Evolutionary conservation across 441 rosid genomes (phyloP), one percentile per base, ranked within the genome.

Genomic region (Adansonia gregorii): DNA sequence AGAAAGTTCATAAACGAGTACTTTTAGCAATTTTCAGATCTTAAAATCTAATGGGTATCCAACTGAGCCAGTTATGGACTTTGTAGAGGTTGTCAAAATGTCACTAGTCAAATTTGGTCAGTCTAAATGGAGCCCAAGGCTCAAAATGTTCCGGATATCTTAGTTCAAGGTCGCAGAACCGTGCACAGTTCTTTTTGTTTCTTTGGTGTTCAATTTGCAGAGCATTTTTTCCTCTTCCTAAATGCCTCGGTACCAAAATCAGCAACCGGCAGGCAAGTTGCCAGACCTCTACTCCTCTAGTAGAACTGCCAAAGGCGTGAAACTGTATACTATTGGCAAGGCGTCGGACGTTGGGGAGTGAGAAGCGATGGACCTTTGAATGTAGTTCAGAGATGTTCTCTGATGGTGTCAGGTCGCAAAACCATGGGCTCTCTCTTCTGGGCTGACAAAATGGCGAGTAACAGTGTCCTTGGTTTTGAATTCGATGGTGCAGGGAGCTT

Each of bases 401-500:
- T 67, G 71, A 51, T 6, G 19, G 17, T 69, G 56, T 46, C 41
- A 5, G 19, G 5, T n/a, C 2, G 11, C 52, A 69, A 69, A 20
- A 22, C 39, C 39, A 69, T 20, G 17, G 20, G 20, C 56, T 49
- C 43, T 11, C 35, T 17, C 54, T 31, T 49, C 54, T 15, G 8
- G 52, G 54, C 39, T 68, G 35, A 46, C 55, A 46, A 68, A 66
- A 46, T 20, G 35, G 10, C 41, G 4, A 9, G 35, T 68, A 31
- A 46, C 72, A 46, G 39, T 45, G 17, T 46, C 41, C 73, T 68
- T 48, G 17, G 73, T 17, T 48, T 67, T 68, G 56, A 46, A 68
- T 20, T 20, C n/a, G 0, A 43, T 45, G 52, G 69, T 4, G 49
- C 10, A 17, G 54, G 15, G 14, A 49, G 54, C 54, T 24, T 67